Evolutionary conservation across 805 yeast genomes (phyloP).

Genomic region (Spathaspora gorwiae): DNA sequence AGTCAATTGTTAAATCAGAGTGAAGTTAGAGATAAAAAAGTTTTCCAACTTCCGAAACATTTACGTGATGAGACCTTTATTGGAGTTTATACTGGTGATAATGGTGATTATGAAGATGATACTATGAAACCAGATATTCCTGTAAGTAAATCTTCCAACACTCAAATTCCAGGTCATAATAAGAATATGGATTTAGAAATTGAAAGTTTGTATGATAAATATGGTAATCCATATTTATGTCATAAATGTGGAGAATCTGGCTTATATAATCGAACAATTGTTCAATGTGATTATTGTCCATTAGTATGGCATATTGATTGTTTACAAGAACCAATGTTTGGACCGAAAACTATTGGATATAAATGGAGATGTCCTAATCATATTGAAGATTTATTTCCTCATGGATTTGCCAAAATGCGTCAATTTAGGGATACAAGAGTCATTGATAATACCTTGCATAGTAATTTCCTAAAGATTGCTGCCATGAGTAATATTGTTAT

Average conservation of each 20-base stretch:
- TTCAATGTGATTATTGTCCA: slow-evolving; percentile 80
- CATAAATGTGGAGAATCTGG: slow-evolving; percentile 74
- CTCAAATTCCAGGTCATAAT: slow-evolving; percentile 32
- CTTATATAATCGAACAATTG: slow-evolving; percentile 49
- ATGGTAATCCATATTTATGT: slow-evolving; percentile 69
- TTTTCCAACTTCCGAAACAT: slow-evolving; percentile 54
- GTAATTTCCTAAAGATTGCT: slow-evolving; percentile 29
- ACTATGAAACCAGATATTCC: slow-evolving; percentile 47
- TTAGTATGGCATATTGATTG: slow-evolving; percentile 89
- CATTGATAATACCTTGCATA: slow-evolving; percentile 47
- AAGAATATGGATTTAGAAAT: slow-evolving; percentile 55
- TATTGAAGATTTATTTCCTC: slow-evolving; percentile 46
- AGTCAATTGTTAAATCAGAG: slow-evolving; percentile 62
- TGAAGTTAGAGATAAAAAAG: slow-evolving; percentile 46
- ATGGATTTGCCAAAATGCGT: slow-evolving; percentile 35
- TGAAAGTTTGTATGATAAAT: slow-evolving; percentile 58
- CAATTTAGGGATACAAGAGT: slow-evolving; percentile 48
- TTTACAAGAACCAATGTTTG: slow-evolving; percentile 66
- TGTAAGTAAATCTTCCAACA: slow-evolving; percentile 23
- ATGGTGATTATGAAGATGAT: slow-evolving; percentile 67
- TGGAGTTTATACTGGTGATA: slow-evolving; percentile 61
- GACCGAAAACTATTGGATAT: slow-evolving; percentile 66
- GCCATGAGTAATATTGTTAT: slow-evolving; percentile 26
- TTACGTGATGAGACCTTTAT: slow-evolving; percentile 64
- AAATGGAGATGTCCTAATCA: slow-evolving; percentile 95